phyloP scores from a whole-genome alignment of 2,329 filamentous ascomycete genomes.

The Alternaria tenuissima region DNA sequence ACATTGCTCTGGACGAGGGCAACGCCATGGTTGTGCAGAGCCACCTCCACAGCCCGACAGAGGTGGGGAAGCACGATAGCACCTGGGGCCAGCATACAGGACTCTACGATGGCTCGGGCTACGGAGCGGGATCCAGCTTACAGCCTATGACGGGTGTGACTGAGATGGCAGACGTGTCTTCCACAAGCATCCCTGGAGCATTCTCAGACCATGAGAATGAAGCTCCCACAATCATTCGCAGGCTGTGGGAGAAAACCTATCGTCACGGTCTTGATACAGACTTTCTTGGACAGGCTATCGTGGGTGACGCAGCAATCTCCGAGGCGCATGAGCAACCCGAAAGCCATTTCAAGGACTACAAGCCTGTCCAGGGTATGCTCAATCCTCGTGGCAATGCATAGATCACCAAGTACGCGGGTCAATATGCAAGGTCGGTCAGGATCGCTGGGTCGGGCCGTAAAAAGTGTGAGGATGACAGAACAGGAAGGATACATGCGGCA shows the following conservation, averaged over 20 bases:
- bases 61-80: slow-evolving; percentile 4
- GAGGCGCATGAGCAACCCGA: not conserved
- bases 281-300: not conserved
- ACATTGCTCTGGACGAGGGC: slow-evolving; percentile 1
- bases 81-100: slow-evolving; percentile 13
- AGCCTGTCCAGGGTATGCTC: not conserved
- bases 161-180: slow-evolving; percentile 1
- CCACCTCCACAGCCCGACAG: not conserved
- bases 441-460: not conserved
- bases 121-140: slow-evolving; percentile 23
- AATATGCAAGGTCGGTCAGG: not conserved
- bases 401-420: not conserved
- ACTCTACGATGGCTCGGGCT: slow-evolving; percentile 39
- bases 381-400: not conserved
- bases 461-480: slow-evolving; percentile 3
- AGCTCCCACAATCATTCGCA: not conserved
- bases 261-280: not conserved
- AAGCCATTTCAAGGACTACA: not conserved
- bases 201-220: not conserved
- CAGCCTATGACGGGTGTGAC: slow-evolving; percentile 2
- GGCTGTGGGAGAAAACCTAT: slow-evolving; percentile 2
- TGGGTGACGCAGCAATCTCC: not conserved
- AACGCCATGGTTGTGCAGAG: not conserved
- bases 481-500: slow-evolving; percentile 4
- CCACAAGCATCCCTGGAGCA: not conserved